Base-by-base conservation (phyloP, 306 rosid genomes). In the Erythrophleum fordii region DNA sequence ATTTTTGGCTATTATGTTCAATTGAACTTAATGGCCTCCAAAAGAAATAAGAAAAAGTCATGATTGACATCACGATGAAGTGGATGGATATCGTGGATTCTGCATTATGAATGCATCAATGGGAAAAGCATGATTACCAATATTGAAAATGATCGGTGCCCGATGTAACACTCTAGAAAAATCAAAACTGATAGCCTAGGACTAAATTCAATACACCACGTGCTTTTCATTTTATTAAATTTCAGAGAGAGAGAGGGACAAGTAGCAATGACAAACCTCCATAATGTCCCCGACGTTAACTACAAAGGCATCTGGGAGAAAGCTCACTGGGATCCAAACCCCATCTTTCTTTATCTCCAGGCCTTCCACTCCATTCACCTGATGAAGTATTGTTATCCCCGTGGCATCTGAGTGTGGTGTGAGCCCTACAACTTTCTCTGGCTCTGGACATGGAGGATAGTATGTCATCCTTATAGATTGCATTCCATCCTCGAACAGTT, bases 371-470 rank as follows among this genome's bases (percentile, higher is more conserved):
- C 89, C 98, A 66, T 92, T 91, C 14, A 91, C 41, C 59, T 94
- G 91, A 72, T 89, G 67, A 45, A 94, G 88, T 20, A 94, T 89
- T 7, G 98, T 94, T 72, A 94, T 81, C 28, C 86, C 97, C 0
- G 83, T 48, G 10, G 79, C 90, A 42, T 92, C 98, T 0, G 98
- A 92, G 85, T 94, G 97, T 0, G 97, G 93, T 0, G 87, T 78
- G 4, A 94, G 48, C 0, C 97, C 98, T 5, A 85, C 70, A 1
- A 92, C 97, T 0, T 61, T 42, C 60, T 94, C 92, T 29, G 97
- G 96, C 18, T 85, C 35, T 17, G 93, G 92, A 42, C 98, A 92
- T 56, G 97, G 92, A 11, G 97, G 98, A 77, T 94, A 94, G 64
- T 81, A 85, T n/a, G 90, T 78, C 88, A 92, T 94, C 85, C 98